Base-by-base conservation (phyloP, 2,329 filamentous ascomycete species). In the Pseudocercospora eumusae region DNA sequence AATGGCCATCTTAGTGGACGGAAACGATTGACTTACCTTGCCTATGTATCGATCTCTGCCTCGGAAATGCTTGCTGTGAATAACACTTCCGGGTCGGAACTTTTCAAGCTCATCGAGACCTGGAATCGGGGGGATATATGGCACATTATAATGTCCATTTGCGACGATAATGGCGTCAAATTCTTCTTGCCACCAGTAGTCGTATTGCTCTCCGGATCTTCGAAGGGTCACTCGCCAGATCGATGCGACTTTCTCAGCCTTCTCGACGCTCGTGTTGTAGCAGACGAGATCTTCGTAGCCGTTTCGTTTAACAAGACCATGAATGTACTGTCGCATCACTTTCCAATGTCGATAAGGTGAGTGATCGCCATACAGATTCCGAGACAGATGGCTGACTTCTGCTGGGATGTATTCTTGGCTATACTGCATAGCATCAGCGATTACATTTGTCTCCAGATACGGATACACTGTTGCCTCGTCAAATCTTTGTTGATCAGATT, bases 381-480 rank as follows among this genome's bases (percentile, higher is more conserved):
- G 75, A 18, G 78, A 79, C 60, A 73, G 72, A 47, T 79, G 67
- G 13, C 77, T 79, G 25, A 75, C 71, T 47, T 78, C 72, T 0
- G 72, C 70, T 0, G 84, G 80, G 13, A 87, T 84, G 0, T 79
- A 76, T 58, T 87, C 84, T 63, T 84, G 79, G 0, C 80, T 82
- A 71, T 84, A 89, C 15, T 81, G 78, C 87, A 89, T 89, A 0
- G 84, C 78, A 1, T 80, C 69, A 5, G 78, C 77, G 64, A 84
- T 81, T 47, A 89, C 83, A 65, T 89, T 89, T 2, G 86, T 89
- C 69, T 89, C 84, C n/a, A 89, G 75, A 20, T 83, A 82, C 0
- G 84, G 83, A 66, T 88, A 88, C 18, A 88, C 79, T 0, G 83
- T 83, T 0, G 85, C 84, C 62, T 87, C 84, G 11, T 78, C 74